A percentile compares a stretch with the other conserved stretches of the same genome.
Evolutionary conservation across 169 alveolate species (phyloP).

Genomic region (Cryptosporidium viatorum): DNA sequence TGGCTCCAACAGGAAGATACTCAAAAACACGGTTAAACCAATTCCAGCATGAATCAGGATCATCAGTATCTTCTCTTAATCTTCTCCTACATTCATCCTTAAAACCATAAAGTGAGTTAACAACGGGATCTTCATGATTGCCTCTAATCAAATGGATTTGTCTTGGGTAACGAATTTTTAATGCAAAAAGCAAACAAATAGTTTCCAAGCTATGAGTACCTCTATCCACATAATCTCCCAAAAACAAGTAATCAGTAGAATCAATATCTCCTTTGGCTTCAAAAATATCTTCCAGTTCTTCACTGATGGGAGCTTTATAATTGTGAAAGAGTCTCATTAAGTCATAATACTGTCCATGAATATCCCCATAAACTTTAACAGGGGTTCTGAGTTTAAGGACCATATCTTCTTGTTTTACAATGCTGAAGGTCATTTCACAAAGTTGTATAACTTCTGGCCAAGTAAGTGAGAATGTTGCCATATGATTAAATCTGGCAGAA

Average conservation of each 20-base stretch:
- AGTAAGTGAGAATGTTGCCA: constrained; percentile 77
- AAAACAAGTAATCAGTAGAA: constrained; percentile 90
- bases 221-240: constrained; percentile 99
- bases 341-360: constrained; percentile 98
- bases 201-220: constrained; percentile 95
- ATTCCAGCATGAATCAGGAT: constrained; percentile 93
- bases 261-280: constrained; percentile 79
- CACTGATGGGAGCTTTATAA: constrained; percentile 89
- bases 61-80: constrained; percentile 95
- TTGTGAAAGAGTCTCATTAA: constrained; percentile 94
- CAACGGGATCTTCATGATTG: constrained; percentile 98
- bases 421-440: constrained; percentile 80
- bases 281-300: constrained; percentile 84
- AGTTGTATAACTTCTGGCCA: constrained; percentile 84
- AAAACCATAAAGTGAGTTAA: constrained; percentile 98
- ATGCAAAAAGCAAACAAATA: constrained; percentile 95
- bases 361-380: constrained; percentile 97
- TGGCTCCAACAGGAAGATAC: constrained; percentile 98
- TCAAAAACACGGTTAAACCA: constrained; percentile 96
- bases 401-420: constrained; percentile 94
- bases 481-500: constrained; percentile 68
- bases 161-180: constrained; percentile 95
- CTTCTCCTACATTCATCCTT: constrained; percentile 98
- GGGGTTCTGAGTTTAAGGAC: constrained; percentile 97
- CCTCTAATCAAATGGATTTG: constrained; percentile 98